phyloP scores from a whole-genome alignment of 2,329 filamentous ascomycete species.

The Ophiostoma populinum region DNA sequence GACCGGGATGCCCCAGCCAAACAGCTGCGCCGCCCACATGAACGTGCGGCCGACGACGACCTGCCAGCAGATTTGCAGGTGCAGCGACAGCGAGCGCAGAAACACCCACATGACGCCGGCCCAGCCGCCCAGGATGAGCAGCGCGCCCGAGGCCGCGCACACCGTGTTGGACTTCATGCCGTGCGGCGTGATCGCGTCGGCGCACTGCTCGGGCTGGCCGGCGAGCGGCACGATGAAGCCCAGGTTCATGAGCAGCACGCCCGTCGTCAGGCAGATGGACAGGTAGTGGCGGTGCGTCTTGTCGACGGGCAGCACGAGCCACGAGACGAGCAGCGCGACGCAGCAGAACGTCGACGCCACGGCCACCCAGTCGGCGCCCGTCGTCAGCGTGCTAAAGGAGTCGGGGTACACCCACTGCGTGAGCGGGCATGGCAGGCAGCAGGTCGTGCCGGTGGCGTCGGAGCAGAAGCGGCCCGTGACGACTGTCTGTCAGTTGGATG shows the following conservation, averaged over 20 bases:
- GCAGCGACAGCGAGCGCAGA: slow-evolving; percentile 73
- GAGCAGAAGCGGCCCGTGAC: slow-evolving; percentile 37
- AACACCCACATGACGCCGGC: slow-evolving; percentile 80
- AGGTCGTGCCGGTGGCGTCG: slow-evolving; percentile 36
- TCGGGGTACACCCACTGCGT: slow-evolving; percentile 58
- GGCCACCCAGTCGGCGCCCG: slow-evolving; percentile 66
- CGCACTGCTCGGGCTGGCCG: slow-evolving; percentile 63
- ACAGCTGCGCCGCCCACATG: slow-evolving; percentile 66
- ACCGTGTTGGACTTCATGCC: slow-evolving; percentile 70
- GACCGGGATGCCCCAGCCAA: slow-evolving; percentile 72
- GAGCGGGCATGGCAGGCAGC: slow-evolving; percentile 82
- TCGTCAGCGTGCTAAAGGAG: slow-evolving; percentile 40
- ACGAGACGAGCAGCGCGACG: slow-evolving; percentile 63
- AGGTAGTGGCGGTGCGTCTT: slow-evolving; percentile 88
- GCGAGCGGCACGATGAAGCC: slow-evolving; percentile 82
- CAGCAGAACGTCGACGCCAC: slow-evolving; percentile 56
- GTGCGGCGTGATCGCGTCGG: slow-evolving; percentile 79
- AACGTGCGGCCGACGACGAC: slow-evolving; percentile 74
- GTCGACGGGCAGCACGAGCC: slow-evolving; percentile 63
- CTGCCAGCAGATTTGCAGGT: slow-evolving; percentile 97
- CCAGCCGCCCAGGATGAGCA: slow-evolving; percentile 76
- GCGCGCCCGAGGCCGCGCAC: slow-evolving; percentile 72
- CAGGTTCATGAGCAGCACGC: slow-evolving; percentile 65
- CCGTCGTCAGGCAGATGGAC: slow-evolving; percentile 68
- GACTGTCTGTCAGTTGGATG: slow-evolving; percentile 22